These are phyloP conservation scores for Trichoderma aggressivum DNA, from an alignment of 2,329 filamentous ascomycete species.

Conservation along the genomic window DNA sequence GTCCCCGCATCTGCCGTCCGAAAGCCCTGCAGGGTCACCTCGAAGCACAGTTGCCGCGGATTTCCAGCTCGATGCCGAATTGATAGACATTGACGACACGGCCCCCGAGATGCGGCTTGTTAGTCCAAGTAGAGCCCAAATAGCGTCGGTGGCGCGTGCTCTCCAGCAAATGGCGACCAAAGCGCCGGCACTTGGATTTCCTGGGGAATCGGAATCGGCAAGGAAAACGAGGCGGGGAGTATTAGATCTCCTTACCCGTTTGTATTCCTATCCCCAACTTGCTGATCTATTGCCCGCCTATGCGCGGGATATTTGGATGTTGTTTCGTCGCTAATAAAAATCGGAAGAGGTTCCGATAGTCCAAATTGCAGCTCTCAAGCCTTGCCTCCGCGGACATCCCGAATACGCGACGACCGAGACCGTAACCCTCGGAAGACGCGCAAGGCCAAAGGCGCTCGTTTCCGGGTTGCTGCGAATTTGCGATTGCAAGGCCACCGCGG, in stretches of 20 bases:
- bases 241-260: background rate
- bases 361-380: background rate
- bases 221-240: background rate
- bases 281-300: background rate
- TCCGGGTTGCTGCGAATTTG: background rate
- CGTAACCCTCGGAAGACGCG: background rate
- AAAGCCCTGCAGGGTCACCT: background rate
- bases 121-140: background rate
- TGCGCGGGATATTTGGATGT: background rate
- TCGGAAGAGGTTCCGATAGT: background rate
- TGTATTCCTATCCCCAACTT: background rate
- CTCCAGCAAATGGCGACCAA: background rate
- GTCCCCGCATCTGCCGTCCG: background rate
- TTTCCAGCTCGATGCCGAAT: background rate
- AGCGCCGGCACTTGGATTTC: background rate
- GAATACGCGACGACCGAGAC: background rate
- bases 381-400: conserved; percentile 1
- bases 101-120: background rate
- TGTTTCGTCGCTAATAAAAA: background rate
- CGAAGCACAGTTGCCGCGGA: background rate
- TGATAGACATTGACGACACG: background rate
- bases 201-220: conserved; percentile 7
- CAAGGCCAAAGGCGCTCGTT: background rate
- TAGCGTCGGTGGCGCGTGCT: background rate
- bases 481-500: background rate